Evolutionary conservation across 192 early-diverging fungal species (phyloP).

Genomic region (Gamsiella multidivaricata): DNA sequence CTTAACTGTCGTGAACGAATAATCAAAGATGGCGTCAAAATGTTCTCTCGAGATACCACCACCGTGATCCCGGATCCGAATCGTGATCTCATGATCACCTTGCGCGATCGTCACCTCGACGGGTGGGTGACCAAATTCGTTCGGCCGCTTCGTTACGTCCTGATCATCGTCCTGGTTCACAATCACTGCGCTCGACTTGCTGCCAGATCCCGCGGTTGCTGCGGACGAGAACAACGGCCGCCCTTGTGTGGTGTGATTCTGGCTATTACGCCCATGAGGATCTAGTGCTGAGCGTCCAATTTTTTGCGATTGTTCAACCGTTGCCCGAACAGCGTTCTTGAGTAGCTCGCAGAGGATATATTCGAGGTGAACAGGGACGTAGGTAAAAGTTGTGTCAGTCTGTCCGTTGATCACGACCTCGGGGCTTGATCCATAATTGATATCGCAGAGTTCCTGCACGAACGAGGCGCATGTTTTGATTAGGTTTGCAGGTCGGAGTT

Average conservation of each 20-base stretch:
- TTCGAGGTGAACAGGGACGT: constrained; percentile 95
- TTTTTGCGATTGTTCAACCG: constrained; percentile 75
- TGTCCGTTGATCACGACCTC: constrained; percentile 82
- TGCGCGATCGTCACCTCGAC: constrained; percentile 88
- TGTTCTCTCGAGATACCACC: constrained; percentile 87
- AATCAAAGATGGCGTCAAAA: constrained; percentile 87
- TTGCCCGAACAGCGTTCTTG: constrained; percentile 89
- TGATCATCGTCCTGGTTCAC: constrained; percentile 23
- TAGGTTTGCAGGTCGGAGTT: constrained; percentile 71
- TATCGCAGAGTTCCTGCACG: constrained; percentile 88
- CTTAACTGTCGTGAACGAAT: constrained; percentile 91
- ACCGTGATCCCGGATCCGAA: constrained; percentile 92
- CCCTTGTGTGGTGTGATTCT: no score
- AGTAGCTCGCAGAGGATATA: constrained; percentile 94
- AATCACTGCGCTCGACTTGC: constrained; percentile 16
- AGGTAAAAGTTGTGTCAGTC: constrained; percentile 80
- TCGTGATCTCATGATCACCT: constrained; percentile 80
- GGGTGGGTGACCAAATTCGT: constrained; percentile 71
- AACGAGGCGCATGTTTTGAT: constrained; percentile 75
- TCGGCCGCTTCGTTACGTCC: constrained; percentile 32
- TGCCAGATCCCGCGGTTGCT: background rate
- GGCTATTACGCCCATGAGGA: background rate
- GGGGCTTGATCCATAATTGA: constrained; percentile 89
- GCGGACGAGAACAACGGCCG: constrained; percentile 40
- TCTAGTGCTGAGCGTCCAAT: constrained; percentile 33